Evolutionary conservation across 2,329 filamentous ascomycete genomes (phyloP), one percentile per base, ranked within the genome.

Genomic region (Ascochyta pisi): DNA sequence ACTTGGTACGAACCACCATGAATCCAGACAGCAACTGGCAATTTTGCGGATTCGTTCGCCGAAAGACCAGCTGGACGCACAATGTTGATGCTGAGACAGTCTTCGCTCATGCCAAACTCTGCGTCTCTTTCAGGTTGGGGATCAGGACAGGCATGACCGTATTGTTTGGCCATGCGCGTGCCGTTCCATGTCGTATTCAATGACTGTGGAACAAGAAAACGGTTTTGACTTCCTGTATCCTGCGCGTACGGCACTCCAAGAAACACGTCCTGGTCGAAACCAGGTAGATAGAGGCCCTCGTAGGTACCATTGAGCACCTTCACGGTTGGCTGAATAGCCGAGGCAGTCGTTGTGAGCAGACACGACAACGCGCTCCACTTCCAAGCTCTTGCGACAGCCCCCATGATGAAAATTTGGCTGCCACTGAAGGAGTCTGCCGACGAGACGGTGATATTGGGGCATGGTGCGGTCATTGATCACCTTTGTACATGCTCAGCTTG

Each of bases 11-110:
- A 64, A 3, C 74, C 74, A 29, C 80, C 80, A 60, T 87, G 84
- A 24, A 89, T 84, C 86, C 86, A 89, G 1, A 86, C 78, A 10
- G 78, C 79, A 6, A 87, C 82, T 0, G 85, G 86, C 2, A 89
- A 76, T 73, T 77, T 29, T 70, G 58, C 8, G 26, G 52, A 51
- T 6, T 76, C 68, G 4, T 79, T 74, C 31, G 70, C 69, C 3
- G 62, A 60, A n/a, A 73, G 43, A 6, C 81, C 80, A 8, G 80
- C 72, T 0, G 85, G 84, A 3, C 86, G 80, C 24, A 89, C 76
- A 7, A 89, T 79, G 62, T 88, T 89, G 57, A 89, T 73, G 40
- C 84, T 86, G 4, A 89, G 77, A 58, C 86, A 89, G 63, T 87
- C 83, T 63, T 88, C 86, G 10, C 71, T 73, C 63, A 75, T 71